These are phyloP conservation scores for Rhodotorula sp. DNA, from an alignment of 1,284 basidiomycete species.

Conservation along the genomic window DNA sequence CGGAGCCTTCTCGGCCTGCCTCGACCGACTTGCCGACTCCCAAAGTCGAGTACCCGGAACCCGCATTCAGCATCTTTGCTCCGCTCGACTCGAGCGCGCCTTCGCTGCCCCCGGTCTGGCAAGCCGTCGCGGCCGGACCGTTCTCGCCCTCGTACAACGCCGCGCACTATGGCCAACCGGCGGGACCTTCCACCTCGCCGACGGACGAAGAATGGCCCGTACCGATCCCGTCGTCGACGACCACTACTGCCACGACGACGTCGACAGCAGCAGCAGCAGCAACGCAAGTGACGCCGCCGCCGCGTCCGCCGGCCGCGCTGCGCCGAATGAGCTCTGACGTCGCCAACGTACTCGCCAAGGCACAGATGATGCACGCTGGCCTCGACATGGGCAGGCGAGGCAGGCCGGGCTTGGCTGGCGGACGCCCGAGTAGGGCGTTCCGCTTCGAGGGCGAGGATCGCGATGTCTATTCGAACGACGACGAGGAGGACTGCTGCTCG, in stretches of 20 bases:
- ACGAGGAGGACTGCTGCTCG: neutral
- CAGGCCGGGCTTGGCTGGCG: neutral
- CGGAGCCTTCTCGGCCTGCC: conserved; percentile 2
- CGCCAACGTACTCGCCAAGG: conserved; percentile 9
- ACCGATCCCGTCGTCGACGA: neutral
- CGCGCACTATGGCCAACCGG: neutral
- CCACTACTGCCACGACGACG: neutral
- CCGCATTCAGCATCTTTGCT: neutral
- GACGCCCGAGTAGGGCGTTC: neutral
- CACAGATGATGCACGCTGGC: neutral
- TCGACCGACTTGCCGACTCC: conserved; percentile 19
- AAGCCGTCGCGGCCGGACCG: neutral
- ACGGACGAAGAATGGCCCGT: conserved; percentile 11
- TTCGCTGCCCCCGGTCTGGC: conserved; percentile 9
- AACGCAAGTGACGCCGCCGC: neutral
- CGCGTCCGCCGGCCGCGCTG: neutral
- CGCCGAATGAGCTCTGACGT: conserved; percentile 14
- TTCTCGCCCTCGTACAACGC: neutral
- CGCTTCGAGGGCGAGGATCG: neutral
- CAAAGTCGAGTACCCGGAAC: conserved; percentile 16
- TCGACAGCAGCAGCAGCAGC: no score
- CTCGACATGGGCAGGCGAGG: neutral
- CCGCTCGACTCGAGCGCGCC: neutral
- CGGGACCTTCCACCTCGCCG: neutral
- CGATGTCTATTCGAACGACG: neutral